Base-by-base conservation (phyloP, 208 protist genomes). In the Leishmania martiniquensis region DNA sequence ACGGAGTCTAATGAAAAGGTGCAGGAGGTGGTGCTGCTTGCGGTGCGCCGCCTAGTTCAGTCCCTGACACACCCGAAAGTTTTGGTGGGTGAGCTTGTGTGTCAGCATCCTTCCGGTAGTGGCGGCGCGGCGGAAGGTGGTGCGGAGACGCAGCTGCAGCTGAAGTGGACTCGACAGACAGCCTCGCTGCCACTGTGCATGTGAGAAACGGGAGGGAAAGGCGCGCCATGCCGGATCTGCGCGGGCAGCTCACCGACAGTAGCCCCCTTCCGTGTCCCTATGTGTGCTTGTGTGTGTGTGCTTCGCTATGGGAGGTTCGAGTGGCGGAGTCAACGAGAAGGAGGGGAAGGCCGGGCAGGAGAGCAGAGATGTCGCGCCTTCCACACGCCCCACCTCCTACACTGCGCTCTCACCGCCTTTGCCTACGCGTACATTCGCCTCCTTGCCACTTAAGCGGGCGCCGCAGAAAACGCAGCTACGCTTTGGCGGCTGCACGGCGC, bases 21-120 rank as follows among this genome's bases (percentile, higher is more conserved):
- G 66, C 84, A 95, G 81, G 90, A 95, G 70, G 83, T 96, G 57
- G 86, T 93, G 49, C 77, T 91, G 47, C 72, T 93, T 59, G 90
- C 90, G 29, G 83, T 96, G 59, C 87, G 72, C 3, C 81, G 83
- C 15, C 78, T 87, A 10, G 57, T 95, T 2, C 55, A 85, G 51
- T 87, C 82, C 10, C 87, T 96, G 57, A 94, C 90, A 47, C 94
- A 95, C 68, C 93, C 93, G 5, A 82, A 84, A 29, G 93, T 94
- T 6, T 25, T 96, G 47, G 84, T 82, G 32, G 92, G 85, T 32
- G 71, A 76, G n/a, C 63, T 78, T 74, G 66, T 79, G 65, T 72
- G 76, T 34, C 13, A 13, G 9, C 25, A 62, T 20, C 25, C 34
- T 20, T 44, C 39, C 17, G 45, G 20, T 10, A 49, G 4, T 57